phyloP scores from a whole-genome alignment of 1,284 basidiomycete species.

The Peniophora sp. region DNA sequence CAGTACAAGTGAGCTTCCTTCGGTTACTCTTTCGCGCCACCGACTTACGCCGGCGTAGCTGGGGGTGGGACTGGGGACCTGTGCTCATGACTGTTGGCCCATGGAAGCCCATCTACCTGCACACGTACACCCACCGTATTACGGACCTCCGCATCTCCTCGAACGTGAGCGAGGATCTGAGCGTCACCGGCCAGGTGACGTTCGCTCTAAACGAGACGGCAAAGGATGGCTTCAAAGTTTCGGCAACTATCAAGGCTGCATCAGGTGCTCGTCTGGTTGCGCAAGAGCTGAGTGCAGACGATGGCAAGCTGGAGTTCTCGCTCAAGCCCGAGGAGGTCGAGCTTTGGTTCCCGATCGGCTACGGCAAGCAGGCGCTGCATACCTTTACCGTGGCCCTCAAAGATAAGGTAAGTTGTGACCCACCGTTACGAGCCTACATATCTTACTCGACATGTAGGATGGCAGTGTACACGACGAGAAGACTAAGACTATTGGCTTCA shows the following conservation, averaged over 20 bases:
- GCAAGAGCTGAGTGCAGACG: conserved; percentile 22
- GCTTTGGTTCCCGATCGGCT: conserved; percentile 81
- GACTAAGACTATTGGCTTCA: conserved; percentile 63
- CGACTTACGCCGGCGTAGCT: conserved; percentile 31
- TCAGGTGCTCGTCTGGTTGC: conserved; percentile 35
- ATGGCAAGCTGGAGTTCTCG: conserved; percentile 36
- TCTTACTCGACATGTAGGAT: conserved; percentile 25
- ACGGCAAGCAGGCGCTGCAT: conserved; percentile 77
- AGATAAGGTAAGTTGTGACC: conserved; percentile 35
- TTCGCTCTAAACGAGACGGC: neutral
- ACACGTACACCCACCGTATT: conserved; percentile 60
- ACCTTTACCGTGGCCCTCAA: conserved; percentile 43
- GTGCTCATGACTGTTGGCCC: conserved; percentile 73
- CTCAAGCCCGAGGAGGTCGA: conserved; percentile 50
- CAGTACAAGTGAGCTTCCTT: conserved; percentile 65
- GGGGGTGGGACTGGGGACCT: conserved; percentile 86
- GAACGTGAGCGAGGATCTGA: conserved; percentile 36
- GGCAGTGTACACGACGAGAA: conserved; percentile 42
- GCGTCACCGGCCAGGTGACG: neutral
- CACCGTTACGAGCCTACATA: neutral
- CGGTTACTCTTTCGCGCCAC: neutral
- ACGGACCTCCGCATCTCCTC: conserved; percentile 54
- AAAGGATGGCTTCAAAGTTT: too few species aligned
- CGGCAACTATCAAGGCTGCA: conserved; percentile 29
- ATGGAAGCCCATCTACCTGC: conserved; percentile 70